A percentile compares a stretch with the other conserved stretches of the same genome.
Conservation (phyloP, 306 rosid genomes). For the Cercis canadensis region DNA sequence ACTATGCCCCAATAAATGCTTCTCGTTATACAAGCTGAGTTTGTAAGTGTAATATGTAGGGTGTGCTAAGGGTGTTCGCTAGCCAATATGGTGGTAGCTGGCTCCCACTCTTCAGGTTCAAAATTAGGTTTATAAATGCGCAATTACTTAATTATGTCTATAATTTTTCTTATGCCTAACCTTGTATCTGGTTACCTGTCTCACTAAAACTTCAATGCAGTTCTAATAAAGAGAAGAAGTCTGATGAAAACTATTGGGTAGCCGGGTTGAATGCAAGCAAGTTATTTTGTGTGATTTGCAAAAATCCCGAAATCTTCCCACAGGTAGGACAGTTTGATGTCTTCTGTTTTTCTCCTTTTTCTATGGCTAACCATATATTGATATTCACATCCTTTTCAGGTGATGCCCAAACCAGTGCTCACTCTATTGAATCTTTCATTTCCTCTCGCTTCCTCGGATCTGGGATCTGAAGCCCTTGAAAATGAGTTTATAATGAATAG, state of each 20-base stretch:
- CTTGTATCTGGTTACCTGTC: constrained; percentile 19
- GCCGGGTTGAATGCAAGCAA: constrained; percentile 82
- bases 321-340: constrained; percentile 56
- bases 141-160: constrained; percentile 5
- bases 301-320: constrained; percentile 72
- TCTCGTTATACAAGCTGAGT: constrained; percentile 32
- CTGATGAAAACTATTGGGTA: constrained; percentile 87
- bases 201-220: constrained; percentile 55
- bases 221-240: constrained; percentile 69
- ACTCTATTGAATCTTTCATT: constrained; percentile 72
- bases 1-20: constrained; percentile 19
- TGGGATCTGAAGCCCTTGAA: constrained; percentile 87
- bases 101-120: constrained; percentile 93
- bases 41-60: constrained; percentile 50
- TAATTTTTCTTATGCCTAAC: constrained; percentile 7
- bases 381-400: constrained; percentile 58
- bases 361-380: constrained; percentile 29
- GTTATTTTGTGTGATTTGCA: constrained; percentile 81
- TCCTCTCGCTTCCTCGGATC: constrained; percentile 93
- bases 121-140: constrained; percentile 28
- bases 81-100: constrained; percentile 91
- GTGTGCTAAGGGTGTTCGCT: constrained; percentile 79
- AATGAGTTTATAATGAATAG: constrained; percentile 79
- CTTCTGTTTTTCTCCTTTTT: constrained; percentile 20
- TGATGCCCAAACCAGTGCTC: constrained; percentile 85